Evolutionary conservation across 257 asterid species (phyloP).

Genomic region (Mitragyna speciosa): DNA sequence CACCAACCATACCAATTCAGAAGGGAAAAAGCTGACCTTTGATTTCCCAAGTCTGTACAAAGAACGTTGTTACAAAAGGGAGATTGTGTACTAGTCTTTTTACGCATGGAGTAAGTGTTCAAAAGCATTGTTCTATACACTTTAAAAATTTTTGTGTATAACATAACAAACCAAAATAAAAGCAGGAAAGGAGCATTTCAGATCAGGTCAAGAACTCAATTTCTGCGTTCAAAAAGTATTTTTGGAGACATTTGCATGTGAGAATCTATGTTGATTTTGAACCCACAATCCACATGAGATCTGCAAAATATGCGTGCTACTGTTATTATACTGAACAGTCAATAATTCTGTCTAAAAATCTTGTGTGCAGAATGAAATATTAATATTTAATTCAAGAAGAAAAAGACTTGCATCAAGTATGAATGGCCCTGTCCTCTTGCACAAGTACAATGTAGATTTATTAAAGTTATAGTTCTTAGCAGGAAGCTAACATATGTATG

Average conservation of each 20-base stretch:
- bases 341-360: background rate
- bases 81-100: background rate
- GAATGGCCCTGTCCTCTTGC: background rate
- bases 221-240: background rate
- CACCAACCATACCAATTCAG: constrained; percentile 21
- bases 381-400: background rate
- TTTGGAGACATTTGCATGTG: constrained; percentile 16
- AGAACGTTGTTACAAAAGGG: background rate
- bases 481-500: background rate
- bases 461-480: background rate
- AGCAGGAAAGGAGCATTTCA: background rate
- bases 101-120: background rate
- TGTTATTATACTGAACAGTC: background rate
- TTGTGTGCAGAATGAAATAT: background rate
- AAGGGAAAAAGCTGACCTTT: background rate
- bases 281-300: constrained; percentile 6
- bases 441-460: background rate
- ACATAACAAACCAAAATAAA: background rate
- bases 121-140: background rate
- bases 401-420: background rate
- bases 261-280: constrained; percentile 12
- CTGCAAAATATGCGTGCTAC: background rate
- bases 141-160: background rate
- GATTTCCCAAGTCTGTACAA: background rate
- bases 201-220: background rate